Base-by-base conservation (phyloP, 2,329 filamentous ascomycete species). In the Aspergillus aculeatus region DNA sequence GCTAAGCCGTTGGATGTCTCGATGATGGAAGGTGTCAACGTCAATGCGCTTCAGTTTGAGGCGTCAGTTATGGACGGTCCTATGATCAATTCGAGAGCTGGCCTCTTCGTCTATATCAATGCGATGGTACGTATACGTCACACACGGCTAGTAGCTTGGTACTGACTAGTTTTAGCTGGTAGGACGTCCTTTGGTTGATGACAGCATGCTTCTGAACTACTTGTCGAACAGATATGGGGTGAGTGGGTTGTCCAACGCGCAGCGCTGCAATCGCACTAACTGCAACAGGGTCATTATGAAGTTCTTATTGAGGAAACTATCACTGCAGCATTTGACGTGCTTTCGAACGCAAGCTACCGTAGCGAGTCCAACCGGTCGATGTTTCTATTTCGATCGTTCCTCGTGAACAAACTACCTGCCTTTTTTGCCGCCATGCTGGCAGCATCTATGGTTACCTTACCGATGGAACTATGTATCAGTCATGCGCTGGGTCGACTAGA, bases 191-290 rank as follows among this genome's bases (percentile, higher is more conserved):
- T 78, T 96, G 23, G 85, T 96, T 31, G 93, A 98, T 69, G 93
- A 98, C 68, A 81, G 82, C 55, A 84, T 85, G 26, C 82, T 98
- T 11, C 87, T 95, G 65, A 90, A 85, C 53, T 95, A 93, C 75
- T 77, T 98, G 47, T 87, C 92, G 68, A 91, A 93, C 66, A 85
- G 93, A 72, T 97, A 96, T 71, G 89, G 90, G 76, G 89, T 90
- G 78, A 64, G 78, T 52, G 11, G n/a, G 23, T 14, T 1, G 41
- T 2, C n/a, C 19, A 38, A 50, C 10, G 3, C n/a, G 16, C 26
- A 31, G 21, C 50, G 4, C 0, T 47, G 26, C 21, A 19, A 14
- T 14, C 5, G 50, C 24, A 50, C 60, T 62, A 21, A 68, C 60
- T 32, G 7, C 16, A 2, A 4, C 57, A 92, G 84, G 89, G 89